A percentile compares a stretch with the other conserved stretches of the same genome.
phyloP scores from a whole-genome alignment of 495 filamentous ascomycete genomes.

The Hyphodiscus hymeniophilus region DNA sequence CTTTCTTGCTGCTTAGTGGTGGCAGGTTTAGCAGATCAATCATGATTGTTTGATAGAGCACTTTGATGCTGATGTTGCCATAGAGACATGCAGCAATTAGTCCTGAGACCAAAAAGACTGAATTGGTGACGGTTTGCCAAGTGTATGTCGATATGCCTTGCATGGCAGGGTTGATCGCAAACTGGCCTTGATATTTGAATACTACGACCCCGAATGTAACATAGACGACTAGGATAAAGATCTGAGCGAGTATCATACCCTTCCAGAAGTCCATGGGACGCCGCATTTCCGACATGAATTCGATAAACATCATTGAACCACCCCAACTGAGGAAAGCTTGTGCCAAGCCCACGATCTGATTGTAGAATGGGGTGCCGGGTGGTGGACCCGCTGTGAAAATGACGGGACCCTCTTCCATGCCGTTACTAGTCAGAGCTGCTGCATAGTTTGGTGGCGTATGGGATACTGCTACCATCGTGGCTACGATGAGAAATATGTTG shows the following conservation, averaged over 20 bases:
- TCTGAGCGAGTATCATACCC: constrained; percentile 44
- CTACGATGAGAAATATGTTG: constrained; percentile 40
- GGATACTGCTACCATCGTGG: constrained; percentile 35
- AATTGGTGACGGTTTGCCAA: constrained; percentile 42
- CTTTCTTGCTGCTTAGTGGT: constrained; percentile 33
- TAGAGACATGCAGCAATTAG: constrained; percentile 48
- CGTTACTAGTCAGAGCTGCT: constrained; percentile 19
- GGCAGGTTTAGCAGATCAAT: constrained; percentile 43
- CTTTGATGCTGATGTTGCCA: constrained; percentile 57
- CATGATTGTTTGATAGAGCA: constrained; percentile 47
- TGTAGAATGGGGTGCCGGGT: constrained; percentile 24
- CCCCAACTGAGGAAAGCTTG: constrained; percentile 47
- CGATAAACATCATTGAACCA: constrained; percentile 49
- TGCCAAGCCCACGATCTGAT: constrained; percentile 45
- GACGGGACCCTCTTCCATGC: constrained; percentile 17
- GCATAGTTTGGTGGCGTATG: constrained; percentile 39
- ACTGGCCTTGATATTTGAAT: constrained; percentile 49
- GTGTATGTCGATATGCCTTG: constrained; percentile 28
- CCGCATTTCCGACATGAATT: constrained; percentile 58
- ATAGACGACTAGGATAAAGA: constrained; percentile 42
- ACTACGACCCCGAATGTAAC: constrained; percentile 47
- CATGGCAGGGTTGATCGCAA: constrained; percentile 35
- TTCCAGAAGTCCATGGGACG: constrained; percentile 55
- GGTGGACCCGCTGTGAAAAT: constrained; percentile 21
- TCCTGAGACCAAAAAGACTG: constrained; percentile 36